These are phyloP conservation scores for Nepenthes gracilis DNA, from an alignment of 148 eudicot species.

Conservation along the genomic window DNA sequence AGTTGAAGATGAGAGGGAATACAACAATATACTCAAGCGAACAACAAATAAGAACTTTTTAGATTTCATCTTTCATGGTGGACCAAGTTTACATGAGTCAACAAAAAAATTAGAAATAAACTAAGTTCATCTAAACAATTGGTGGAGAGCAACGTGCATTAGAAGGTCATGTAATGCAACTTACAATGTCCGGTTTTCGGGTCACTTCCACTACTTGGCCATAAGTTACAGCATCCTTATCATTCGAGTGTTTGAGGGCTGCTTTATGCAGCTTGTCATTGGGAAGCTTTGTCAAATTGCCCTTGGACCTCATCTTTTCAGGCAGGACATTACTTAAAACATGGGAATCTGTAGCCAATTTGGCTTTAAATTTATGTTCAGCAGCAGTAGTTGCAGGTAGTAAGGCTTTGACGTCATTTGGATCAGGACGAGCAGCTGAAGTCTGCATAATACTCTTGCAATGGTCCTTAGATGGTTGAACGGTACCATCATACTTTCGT, in stretches of 20 bases:
- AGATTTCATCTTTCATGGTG: no score
- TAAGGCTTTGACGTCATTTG: constrained; percentile 9
- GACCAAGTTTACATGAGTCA: no score
- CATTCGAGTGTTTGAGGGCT: constrained; percentile 2
- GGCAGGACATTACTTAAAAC: constrained; percentile 11
- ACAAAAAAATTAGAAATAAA: background rate
- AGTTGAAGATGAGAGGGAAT: no score
- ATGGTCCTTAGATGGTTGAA: background rate
- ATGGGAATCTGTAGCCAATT: constrained; percentile 8
- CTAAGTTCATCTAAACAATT: background rate
- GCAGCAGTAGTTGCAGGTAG: constrained; percentile 1
- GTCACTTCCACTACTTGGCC: constrained; percentile 36
- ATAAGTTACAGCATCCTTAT: constrained; percentile 12
- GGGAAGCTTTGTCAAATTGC: constrained; percentile 16
- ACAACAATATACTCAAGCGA: no score
- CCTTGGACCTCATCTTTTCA: constrained; percentile 14
- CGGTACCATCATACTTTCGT: constrained; percentile 14
- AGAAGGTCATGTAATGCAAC: constrained; percentile 14
- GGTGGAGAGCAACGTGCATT: background rate
- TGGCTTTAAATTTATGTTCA: constrained; percentile 16
- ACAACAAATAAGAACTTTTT: no score
- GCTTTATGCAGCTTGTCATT: constrained; percentile 19
- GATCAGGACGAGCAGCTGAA: constrained; percentile 7
- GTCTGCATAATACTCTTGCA: constrained; percentile 9
- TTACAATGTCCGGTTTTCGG: constrained; percentile 64